These are phyloP conservation scores for Hanseniaspora occidentalis DNA, from an alignment of 805 yeast species.

Conservation along the genomic window DNA sequence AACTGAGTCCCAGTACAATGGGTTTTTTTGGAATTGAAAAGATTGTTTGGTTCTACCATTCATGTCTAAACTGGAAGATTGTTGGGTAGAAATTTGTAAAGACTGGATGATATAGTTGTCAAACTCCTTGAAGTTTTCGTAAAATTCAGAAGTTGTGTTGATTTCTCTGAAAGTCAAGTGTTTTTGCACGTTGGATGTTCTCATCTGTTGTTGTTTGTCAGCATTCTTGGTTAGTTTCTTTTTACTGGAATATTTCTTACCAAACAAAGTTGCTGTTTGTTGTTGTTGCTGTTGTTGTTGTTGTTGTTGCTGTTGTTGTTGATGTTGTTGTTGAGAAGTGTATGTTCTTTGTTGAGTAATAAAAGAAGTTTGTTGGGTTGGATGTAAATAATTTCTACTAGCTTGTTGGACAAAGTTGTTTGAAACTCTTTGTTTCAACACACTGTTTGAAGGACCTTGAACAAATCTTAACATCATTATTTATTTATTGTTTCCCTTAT, in stretches of 20 bases:
- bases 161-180: constrained; percentile 9
- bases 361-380: neutral
- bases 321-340: constrained; percentile 10
- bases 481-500: neutral
- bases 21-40: constrained; percentile 14
- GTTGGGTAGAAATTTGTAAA: constrained; percentile 19
- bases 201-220: constrained; percentile 7
- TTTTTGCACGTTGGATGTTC: constrained; percentile 2
- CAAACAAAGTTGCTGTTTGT: too few species aligned
- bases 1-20: constrained; percentile 40
- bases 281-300: constrained; percentile 10
- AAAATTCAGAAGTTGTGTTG: constrained; percentile 33
- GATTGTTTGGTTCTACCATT: constrained; percentile 15
- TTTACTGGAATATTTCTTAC: too few species aligned
- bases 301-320: constrained; percentile 5
- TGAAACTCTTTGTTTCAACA: constrained; percentile 27
- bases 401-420: constrained; percentile 28
- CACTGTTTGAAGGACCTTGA: constrained; percentile 19
- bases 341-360: constrained; percentile 19
- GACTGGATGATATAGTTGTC: constrained; percentile 35
- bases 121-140: constrained; percentile 36
- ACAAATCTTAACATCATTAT: constrained; percentile 22
- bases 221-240: constrained; percentile 10
- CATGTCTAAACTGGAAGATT: constrained; percentile 22
- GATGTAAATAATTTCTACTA: constrained; percentile 26